Base-by-base conservation (phyloP, 331 rosid genomes). In the Rosa hybrid region DNA sequence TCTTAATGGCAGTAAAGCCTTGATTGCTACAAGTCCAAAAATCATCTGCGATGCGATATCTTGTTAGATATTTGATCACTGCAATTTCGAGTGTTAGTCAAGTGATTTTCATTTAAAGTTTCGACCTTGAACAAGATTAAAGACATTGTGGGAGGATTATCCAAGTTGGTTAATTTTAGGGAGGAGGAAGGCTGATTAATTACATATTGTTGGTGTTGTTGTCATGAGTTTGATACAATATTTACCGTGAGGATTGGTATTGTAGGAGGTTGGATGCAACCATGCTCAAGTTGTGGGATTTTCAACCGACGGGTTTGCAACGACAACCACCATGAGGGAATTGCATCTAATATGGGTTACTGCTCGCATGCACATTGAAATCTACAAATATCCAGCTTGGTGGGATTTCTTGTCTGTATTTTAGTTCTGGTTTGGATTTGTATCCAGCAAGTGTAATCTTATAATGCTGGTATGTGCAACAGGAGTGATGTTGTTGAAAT, bases 401-500 rank as follows among this genome's bases (percentile, higher is more conserved):
- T 95, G 68, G 60, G 88, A 70, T 81, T 72, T 46, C 39, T 77
- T 78, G 30, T 72, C 38, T 30, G 14, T 5, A 74, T 53, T 46
- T 8, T 59, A 5, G 34, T 39, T 69, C 25, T 51, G 25, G 9
- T 54, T 69, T 65, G 45, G 11, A 71, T 69, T 21, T 30, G 12
- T 27, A 8, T 62, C 50, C 1, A 8, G n/a, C 6, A 20, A 12
- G 41, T 50, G 38, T 70, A 25, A 38, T 41, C 75, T 68, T 77
- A 34, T 56, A 21, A 76, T 54, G 38, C 9, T 72, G 78, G 17
- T 38, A 13, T 67, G 53, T 89, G 83, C 74, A 44, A 82, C 86
- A 95, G 99, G 99, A 87, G 99, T 84, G 99, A 95, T 79, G 96
- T 95, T 65, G 92, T 95, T 87, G 99, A 95, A 87, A 90, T 95